These are phyloP conservation scores for Rhizoclosmatium globosum DNA, from an alignment of 192 early-diverging fungal species.

Conservation along the genomic window DNA sequence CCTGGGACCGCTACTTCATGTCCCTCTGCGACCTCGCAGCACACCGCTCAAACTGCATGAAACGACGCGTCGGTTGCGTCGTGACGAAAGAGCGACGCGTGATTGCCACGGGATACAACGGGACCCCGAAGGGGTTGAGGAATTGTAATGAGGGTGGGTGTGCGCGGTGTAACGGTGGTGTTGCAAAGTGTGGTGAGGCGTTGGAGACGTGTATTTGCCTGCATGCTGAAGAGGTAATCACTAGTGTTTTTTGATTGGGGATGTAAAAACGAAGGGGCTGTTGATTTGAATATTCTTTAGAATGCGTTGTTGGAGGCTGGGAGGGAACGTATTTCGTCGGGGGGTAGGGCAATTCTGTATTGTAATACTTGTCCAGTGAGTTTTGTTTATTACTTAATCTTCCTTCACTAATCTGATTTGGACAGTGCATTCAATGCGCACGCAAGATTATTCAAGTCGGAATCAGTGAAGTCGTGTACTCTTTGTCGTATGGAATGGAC, in stretches of 20 bases:
- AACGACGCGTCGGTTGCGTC: slow-evolving; percentile 95
- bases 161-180: slow-evolving; percentile 87
- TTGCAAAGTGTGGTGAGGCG: slow-evolving; percentile 72
- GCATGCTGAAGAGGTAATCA: slow-evolving; percentile 88
- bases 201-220: slow-evolving; percentile 94
- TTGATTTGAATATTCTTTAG: slow-evolving; percentile 23
- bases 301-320: slow-evolving; percentile 98
- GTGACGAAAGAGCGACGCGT: slow-evolving; percentile 87
- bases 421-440: slow-evolving; percentile 81
- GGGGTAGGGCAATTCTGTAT: slow-evolving; percentile 77
- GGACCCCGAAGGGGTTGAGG: slow-evolving; percentile 87
- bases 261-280: too few species aligned
- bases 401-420: background rate
- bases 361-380: slow-evolving; percentile 88
- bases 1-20: slow-evolving; percentile 99
- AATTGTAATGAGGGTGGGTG: slow-evolving; percentile 98
- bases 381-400: slow-evolving; percentile 12
- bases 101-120: slow-evolving; percentile 99
- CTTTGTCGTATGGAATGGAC: slow-evolving; percentile 95
- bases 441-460: slow-evolving; percentile 97
- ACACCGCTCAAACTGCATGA: slow-evolving; percentile 96
- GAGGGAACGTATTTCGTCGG: slow-evolving; percentile 79
- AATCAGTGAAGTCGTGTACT: slow-evolving; percentile 91
- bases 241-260: too few species aligned
- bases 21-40: slow-evolving; percentile 90